These are phyloP conservation scores for Botryotinia convoluta DNA, from an alignment of 2,329 filamentous ascomycete species.

Conservation along the genomic window DNA sequence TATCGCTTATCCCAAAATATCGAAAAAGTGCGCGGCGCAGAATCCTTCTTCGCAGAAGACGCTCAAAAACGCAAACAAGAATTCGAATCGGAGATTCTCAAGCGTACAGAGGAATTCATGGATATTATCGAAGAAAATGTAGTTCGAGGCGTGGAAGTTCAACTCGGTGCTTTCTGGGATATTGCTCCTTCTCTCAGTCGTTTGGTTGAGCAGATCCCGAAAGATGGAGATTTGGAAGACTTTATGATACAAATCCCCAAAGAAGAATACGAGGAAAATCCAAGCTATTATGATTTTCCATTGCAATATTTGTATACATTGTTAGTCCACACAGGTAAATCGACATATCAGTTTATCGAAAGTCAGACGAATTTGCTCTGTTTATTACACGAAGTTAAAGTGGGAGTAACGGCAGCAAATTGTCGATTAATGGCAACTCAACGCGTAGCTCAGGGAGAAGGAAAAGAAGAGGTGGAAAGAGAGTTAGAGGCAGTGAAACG, in stretches of 20 bases:
- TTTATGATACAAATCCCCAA: constrained; percentile 77
- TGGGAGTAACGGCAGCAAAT: constrained; percentile 68
- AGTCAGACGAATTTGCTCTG: constrained; percentile 88
- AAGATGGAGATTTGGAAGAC: constrained; percentile 43
- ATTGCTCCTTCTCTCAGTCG: constrained; percentile 80
- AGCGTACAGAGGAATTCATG: constrained; percentile 73
- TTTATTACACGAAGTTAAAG: constrained; percentile 85
- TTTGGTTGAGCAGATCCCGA: constrained; percentile 77
- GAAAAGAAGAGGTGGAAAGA: constrained; percentile 41
- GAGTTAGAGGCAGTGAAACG: constrained; percentile 55
- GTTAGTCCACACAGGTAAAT: constrained; percentile 83
- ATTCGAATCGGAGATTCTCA: constrained; percentile 69
- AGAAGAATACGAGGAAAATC: constrained; percentile 81
- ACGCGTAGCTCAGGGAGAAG: constrained; percentile 42
- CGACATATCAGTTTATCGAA: constrained; percentile 95
- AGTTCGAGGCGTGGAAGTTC: constrained; percentile 81
- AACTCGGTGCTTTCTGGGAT: constrained; percentile 95
- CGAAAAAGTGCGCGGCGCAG: constrained; percentile 76
- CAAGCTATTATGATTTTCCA: constrained; percentile 74
- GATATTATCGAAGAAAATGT: constrained; percentile 81
- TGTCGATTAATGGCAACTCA: constrained; percentile 67
- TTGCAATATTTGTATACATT: constrained; percentile 88
- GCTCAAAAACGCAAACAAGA: constrained; percentile 66
- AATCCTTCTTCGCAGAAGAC: constrained; percentile 80
- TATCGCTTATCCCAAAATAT: constrained; percentile 73